Base-by-base conservation (phyloP, 306 rosid genomes). In the Rosa chinensis region DNA sequence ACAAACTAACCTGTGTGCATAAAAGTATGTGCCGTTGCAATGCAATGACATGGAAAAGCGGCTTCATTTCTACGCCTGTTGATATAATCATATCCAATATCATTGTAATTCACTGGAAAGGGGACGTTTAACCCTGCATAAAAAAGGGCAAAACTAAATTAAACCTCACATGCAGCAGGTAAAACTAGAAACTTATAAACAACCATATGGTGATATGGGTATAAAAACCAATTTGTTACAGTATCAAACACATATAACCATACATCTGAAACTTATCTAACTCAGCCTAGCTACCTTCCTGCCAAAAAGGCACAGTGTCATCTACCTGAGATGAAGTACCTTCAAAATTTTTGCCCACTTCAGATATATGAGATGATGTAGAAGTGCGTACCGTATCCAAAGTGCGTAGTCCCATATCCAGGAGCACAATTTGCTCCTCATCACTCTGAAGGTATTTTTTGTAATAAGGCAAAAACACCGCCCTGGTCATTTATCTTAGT, bases 21-120 rank as follows among this genome's bases (percentile, higher is more conserved):
- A 94, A 73, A 59, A 94, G 97, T 78, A 94, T 91, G 80, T 89
- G 92, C 77, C 89, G 97, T 84, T 94, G 97, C 82, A 94, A 88
- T n/a, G 92, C 97, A 43, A 79, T 68, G 77, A 88, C 85, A 85
- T 94, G 82, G 74, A 91, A 91, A 72, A 94, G 87, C 53, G 92
- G 89, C 62, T 87, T 90, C 68, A 43, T 82, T 61, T 81, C 86
- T 40, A 82, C 83, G 79, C 63, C 81, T 85, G 73, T 81, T 79
- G 62, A 94, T 82, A 62, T 92, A 94, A 37, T 74, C 72, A 75
- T 81, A 86, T 3, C 92, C 97, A 61, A 92, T 85, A 77, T 75
- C 86, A 78, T 87, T 92, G 35, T 78, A 74, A 87, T 91, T 87
- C 59, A 79, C 74, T 32, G 82, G 74, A 67, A 48, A 37, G 17